Evolutionary conservation across 2,329 filamentous ascomycete species (phyloP).

Genomic region (Acephala macrosclerotiorum): DNA sequence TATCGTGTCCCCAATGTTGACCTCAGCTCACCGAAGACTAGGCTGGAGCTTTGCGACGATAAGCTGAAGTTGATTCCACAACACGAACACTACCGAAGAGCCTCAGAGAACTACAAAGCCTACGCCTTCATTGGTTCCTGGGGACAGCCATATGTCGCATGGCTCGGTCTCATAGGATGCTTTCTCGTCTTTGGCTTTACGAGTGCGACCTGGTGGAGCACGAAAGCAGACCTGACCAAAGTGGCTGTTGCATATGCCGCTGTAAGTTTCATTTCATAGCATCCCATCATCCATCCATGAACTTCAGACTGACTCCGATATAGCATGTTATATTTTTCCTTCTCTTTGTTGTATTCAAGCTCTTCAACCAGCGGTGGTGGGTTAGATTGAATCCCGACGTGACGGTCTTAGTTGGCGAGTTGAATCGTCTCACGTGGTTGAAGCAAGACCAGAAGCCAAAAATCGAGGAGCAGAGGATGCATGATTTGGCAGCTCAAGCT

Average conservation of each 20-base stretch:
- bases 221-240: not conserved
- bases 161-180: not conserved
- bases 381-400: not conserved
- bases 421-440: not conserved
- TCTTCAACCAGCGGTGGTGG: not conserved
- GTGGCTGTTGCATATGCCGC: not conserved
- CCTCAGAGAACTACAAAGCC: not conserved
- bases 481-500: too few species aligned
- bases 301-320: not conserved
- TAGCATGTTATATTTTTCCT: not conserved
- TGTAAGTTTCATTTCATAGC: not conserved
- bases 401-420: not conserved
- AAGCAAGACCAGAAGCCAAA: not conserved
- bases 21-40: not conserved
- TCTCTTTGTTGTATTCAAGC: not conserved
- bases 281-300: too few species aligned
- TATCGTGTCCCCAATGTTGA: not conserved
- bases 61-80: not conserved
- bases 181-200: not conserved
- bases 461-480: too few species aligned
- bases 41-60: not conserved
- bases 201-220: not conserved
- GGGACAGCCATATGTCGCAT: not conserved
- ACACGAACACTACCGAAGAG: not conserved
- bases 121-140: not conserved